Base-by-base conservation (phyloP, 139 green algal species). In the Nannochloris sp. region DNA sequence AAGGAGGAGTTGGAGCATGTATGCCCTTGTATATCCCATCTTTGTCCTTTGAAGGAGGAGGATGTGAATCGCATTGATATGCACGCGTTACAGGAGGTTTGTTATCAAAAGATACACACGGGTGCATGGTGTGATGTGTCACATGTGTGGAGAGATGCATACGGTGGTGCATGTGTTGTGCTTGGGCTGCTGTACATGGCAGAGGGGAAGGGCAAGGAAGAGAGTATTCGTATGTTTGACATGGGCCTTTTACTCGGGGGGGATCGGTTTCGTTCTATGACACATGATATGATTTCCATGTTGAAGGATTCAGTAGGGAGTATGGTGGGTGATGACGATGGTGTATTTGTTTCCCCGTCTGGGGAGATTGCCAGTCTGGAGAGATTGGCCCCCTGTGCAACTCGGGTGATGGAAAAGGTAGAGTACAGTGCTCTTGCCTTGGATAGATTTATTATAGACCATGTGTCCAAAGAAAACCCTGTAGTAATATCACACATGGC, bases 81-180 rank as follows among this genome's bases (percentile, higher is more conserved):
- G 20, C 12, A 30, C 0, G 12, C 25, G 14, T 33, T 59, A n/a
- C 25, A 23, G n/a, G 50, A 59, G 23, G 28, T 31, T 23, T 61
- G 31, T 3, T 93, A 86, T 86, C 84, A 93, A 67, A 84, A 91
- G 78, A 79, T 96, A 46, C 88, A 96, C 74, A 82, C 77, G 12
- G 89, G 89, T 6, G 67, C 81, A 60, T 96, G 89, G 89, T 78
- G 79, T 28, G 66, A 78, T 23, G 85, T 95, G 25, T n/a, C 40
- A 0, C 3, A 76, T 59, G 73, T 82, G 49, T 96, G 89, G 89
- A 66, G 89, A 0, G 85, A 96, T 56, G 69, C 78, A 2, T 96
- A 93, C 70, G 63, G 63, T 3, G 57, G 86, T 10, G 67, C 71
- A 11, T 79, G 72, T 63, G 17, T 94, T 20, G 63, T 91, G 16